Evolutionary conservation across 306 rosid genomes (phyloP), one percentile per base, ranked within the genome.

Genomic region (Dalbergia oliveri): DNA sequence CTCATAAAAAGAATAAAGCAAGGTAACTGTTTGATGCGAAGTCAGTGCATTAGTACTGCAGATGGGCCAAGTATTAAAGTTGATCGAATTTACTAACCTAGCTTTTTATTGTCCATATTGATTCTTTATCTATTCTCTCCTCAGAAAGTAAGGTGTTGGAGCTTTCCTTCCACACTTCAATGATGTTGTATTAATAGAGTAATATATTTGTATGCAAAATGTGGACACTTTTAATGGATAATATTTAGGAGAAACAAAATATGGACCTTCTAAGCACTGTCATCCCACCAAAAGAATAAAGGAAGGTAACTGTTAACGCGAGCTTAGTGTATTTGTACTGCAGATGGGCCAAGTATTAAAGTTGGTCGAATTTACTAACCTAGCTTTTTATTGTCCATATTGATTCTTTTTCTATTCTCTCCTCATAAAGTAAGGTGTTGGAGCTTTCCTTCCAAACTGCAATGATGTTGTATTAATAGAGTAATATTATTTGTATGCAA

Each of bases 381-480:
- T 26, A 47, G 47, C 9, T 15, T 1, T 8, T 18, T 21, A 6
- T 21, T 34, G 11, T 34, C 18, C 63, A 72, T 51, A 72, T 34
- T n/a, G 50, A 16, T n/a, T 11, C 68, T 14, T 39, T 58, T 41
- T 73, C 56, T 21, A 11, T 18, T 57, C 41, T 18, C 37, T 12
- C 23, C 63, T 37, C n/a, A 21, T 21, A 50, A 43, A 21, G 35
- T 3, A 5, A 72, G 13, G 66, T 18, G 37, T 51, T 5, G 51
- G 50, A 72, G 7, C 37, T 72, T 72, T 72, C 54, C 53, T 57
- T 72, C 35, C 43, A 14, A 33, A 51, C 23, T 18, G 33, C 62
- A 53, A 71, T 15, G 45, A 71, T n/a, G 37, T 37, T 23, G 9
- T 31, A 31, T 43, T 9, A 43, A 47, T 26, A 26, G 31, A 26